These are phyloP conservation scores for Aspergillus nanangensis DNA, from an alignment of 495 filamentous ascomycete species.

Conservation along the genomic window DNA sequence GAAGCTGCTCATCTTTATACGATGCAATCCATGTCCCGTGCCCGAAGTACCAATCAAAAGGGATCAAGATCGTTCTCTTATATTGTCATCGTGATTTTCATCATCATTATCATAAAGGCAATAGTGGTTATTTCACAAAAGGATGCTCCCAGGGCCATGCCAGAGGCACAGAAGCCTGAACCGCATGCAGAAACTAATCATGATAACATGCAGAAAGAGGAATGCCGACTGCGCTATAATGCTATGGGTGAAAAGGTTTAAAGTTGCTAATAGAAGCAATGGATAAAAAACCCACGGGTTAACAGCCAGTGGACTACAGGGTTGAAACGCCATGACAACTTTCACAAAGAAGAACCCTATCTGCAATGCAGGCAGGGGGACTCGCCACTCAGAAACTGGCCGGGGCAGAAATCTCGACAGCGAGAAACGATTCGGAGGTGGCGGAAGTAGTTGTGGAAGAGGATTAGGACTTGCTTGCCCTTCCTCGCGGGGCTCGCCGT, in stretches of 20 bases:
- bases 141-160: too few species aligned
- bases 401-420: slow-evolving; percentile 19
- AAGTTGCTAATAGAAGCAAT: slow-evolving; percentile 51
- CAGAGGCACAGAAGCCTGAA: slow-evolving; percentile 33
- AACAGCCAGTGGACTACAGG: slow-evolving; percentile 58
- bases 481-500: slow-evolving; percentile 17
- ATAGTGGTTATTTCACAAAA: too few species aligned
- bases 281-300: slow-evolving; percentile 58
- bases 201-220: slow-evolving; percentile 25
- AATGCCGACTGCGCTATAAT: slow-evolving; percentile 21
- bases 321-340: slow-evolving; percentile 46
- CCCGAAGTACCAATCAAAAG: too few species aligned
- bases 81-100: not conserved
- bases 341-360: slow-evolving; percentile 53
- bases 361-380: slow-evolving; percentile 28
- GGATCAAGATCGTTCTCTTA: too few species aligned
- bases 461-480: slow-evolving; percentile 25
- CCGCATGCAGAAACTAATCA: slow-evolving; percentile 27
- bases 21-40: too few species aligned
- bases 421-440: slow-evolving; percentile 29
- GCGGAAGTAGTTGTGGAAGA: slow-evolving; percentile 57
- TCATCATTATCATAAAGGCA: too few species aligned
- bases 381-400: slow-evolving; percentile 10
- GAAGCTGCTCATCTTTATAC: too few species aligned
- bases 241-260: slow-evolving; percentile 40